Conservation (phyloP, 2,329 filamentous ascomycete genomes). For the Cordyceps cateniannulata region DNA sequence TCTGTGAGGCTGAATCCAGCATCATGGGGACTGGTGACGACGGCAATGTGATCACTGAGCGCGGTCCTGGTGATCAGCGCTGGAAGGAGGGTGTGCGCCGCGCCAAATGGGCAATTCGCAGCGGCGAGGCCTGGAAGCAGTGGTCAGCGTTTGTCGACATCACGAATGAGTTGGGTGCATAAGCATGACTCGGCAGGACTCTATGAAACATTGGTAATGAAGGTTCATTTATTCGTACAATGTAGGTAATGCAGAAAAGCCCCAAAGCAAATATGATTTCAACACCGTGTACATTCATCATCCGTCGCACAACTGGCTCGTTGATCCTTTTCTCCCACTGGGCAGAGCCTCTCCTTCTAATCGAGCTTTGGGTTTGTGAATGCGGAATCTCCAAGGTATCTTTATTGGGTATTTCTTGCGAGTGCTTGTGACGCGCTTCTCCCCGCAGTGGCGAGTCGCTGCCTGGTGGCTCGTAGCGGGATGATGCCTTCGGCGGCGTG, state of each 20-base stretch:
- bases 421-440: background rate
- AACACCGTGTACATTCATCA: background rate
- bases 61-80: conserved; percentile 75
- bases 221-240: background rate
- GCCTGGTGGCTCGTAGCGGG: background rate
- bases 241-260: background rate
- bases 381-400: background rate
- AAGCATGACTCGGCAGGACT: background rate
- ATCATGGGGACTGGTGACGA: conserved; percentile 76
- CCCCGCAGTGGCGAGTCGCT: background rate
- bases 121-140: conserved; percentile 76
- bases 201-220: background rate
- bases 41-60: conserved; percentile 71
- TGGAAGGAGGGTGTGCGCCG: conserved; percentile 94
- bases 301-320: too few species aligned
- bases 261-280: background rate
- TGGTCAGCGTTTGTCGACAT: conserved; percentile 80
- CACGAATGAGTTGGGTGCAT: conserved; percentile 50
- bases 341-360: background rate
- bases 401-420: background rate
- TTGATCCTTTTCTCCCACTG: background rate
- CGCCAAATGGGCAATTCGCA: conserved; percentile 81
- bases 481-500: background rate
- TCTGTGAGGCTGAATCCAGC: conserved; percentile 78
- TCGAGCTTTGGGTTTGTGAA: background rate